phyloP scores from a whole-genome alignment of 139 green algal species.

The Chlamydomonas sp. region DNA sequence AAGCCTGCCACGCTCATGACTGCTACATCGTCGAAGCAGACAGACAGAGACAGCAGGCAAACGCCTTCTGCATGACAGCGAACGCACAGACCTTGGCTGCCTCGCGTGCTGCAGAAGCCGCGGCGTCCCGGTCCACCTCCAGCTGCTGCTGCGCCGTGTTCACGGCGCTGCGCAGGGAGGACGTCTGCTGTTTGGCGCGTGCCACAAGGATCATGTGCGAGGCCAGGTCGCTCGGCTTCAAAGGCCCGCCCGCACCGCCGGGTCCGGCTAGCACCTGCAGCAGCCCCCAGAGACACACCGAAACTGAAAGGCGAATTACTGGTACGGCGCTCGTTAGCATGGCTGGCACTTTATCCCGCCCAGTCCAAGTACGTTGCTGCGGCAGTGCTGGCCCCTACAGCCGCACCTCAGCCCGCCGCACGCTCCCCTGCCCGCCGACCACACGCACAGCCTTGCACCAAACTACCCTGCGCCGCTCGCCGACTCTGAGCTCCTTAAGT shows the following conservation, averaged over 20 bases:
- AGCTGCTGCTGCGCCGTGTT: neutral
- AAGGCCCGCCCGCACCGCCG: neutral
- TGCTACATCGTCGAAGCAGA: no score
- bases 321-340: neutral
- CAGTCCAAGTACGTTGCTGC: neutral
- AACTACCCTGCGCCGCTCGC: no score
- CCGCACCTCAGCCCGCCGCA: no score
- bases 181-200: conserved; percentile 19
- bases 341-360: neutral
- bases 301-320: no score
- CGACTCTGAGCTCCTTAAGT: no score
- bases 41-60: no score
- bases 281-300: no score
- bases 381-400: no score
- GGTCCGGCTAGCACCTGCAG: no score
- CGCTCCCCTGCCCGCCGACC: no score
- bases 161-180: neutral
- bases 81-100: neutral
- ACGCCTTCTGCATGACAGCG: neutral
- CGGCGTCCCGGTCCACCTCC: neutral
- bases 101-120: neutral
- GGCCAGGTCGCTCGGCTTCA: conserved; percentile 10
- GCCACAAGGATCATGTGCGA: conserved; percentile 17
- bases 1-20: no score
- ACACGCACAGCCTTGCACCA: no score